Evolutionary conservation across 495 filamentous ascomycete genomes (phyloP), one percentile per base, ranked within the genome.

Genomic region (Neurospora sp.): DNA sequence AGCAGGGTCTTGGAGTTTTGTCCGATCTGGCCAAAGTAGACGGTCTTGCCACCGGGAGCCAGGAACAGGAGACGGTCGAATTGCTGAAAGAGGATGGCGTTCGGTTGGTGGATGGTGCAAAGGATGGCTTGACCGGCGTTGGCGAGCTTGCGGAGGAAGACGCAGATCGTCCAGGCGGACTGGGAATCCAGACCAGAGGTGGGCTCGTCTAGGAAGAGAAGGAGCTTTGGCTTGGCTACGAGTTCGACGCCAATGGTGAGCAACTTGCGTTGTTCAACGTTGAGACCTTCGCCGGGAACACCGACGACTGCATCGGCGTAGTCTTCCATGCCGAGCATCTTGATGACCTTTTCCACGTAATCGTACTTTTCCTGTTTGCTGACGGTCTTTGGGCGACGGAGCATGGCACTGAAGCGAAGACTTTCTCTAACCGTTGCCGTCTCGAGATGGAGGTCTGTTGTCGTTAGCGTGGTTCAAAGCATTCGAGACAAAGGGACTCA

Each of bases 181-280:
- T 97, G 93, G 41, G 89, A 91, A 81, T 98, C 94, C 16, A 97
- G 88, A 72, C 94, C 94, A 70, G 88, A 91, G 5, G 92, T 94
- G 4, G 92, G 92, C 75, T 94, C 91, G 74, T 94, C 92, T 20
- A 93, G 80, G 79, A 94, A 94, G 74, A 94, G 87, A 4, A 93
- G 70, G 0, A 94, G 85, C 70, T 89, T 89, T 0, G 94, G 95
- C 77, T 94, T 96, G 10, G 94, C 93, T 2, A 93, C 94, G 3
- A 98, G 83, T 78, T 98, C 94, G 16, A 98, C 94, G 74, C 92
- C 94, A 74, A 98, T 97, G 5, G 94, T 97, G 3, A 97, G 75
- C 66, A 90, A 72, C 85, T 93, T 83, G 79, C 84, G 81, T 76
- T 88, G 78, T 73, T 88, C 86, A 1, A 87, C 83, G 44, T 82